These are phyloP conservation scores for Saccharomyces hybrid DNA, from an alignment of 1,139 yeast genomes.

Conservation along the genomic window DNA sequence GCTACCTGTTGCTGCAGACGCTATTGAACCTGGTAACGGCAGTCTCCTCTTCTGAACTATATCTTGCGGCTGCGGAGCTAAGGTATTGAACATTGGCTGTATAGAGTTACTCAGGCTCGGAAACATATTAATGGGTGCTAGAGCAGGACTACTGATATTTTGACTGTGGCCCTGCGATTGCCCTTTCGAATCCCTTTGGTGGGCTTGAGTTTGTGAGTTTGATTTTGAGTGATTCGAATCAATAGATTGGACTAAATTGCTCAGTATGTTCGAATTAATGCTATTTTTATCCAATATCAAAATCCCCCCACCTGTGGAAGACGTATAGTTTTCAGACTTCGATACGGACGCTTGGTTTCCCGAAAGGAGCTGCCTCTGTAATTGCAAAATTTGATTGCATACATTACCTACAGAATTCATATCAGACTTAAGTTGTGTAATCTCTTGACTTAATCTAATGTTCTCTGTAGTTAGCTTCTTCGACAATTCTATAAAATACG, in stretches of 20 bases:
- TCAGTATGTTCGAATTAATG: conserved; percentile 16
- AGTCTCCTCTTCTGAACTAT: conserved; percentile 17
- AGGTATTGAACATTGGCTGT: background rate
- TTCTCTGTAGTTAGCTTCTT: conserved; percentile 27
- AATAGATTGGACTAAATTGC: conserved; percentile 16
- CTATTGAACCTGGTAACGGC: conserved; percentile 15
- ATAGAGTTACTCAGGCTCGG: background rate
- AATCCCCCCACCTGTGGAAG: conserved; percentile 7
- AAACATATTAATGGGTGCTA: conserved; percentile 8
- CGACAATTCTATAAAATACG: conserved; percentile 21
- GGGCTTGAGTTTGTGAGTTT: background rate
- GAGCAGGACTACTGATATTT: background rate
- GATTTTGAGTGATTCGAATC: conserved; percentile 9
- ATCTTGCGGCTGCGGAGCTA: conserved; percentile 3
- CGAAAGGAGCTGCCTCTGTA: conserved; percentile 19
- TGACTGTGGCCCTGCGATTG: background rate
- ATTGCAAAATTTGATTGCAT: conserved; percentile 25
- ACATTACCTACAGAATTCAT: conserved; percentile 20
- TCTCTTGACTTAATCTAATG: conserved; percentile 27
- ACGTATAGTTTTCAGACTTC: background rate
- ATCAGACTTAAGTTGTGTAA: conserved; percentile 24
- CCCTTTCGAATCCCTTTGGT: background rate
- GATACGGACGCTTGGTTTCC: background rate
- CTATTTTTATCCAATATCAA: conserved; percentile 19
- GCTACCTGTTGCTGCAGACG: conserved; percentile 10